Evolutionary conservation across 2,329 filamentous ascomycete species (phyloP).

Genomic region (Diaporthe caulivora): DNA sequence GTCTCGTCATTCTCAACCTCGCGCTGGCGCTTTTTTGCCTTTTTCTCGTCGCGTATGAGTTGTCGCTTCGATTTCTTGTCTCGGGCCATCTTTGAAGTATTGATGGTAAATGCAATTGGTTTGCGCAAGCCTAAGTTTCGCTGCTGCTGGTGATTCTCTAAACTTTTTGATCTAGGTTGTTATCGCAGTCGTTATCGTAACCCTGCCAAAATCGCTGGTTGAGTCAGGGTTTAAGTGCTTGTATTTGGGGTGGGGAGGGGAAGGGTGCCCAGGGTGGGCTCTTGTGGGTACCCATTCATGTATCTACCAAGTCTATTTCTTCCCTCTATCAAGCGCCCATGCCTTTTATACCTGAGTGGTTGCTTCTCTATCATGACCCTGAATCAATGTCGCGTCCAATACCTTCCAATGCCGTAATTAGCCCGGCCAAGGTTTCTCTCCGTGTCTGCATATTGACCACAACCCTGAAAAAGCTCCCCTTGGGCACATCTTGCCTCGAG

Average conservation of each 20-base stretch:
- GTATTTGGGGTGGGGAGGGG: background rate
- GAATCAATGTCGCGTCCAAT: slow-evolving; percentile 51
- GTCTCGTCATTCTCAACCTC: slow-evolving; percentile 46
- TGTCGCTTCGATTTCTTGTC: slow-evolving; percentile 53
- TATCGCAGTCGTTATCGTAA: slow-evolving; percentile 31
- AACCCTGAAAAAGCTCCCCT: slow-evolving; percentile 70
- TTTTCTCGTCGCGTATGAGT: slow-evolving; percentile 52
- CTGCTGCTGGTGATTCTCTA: background rate
- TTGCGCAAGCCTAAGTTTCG: background rate
- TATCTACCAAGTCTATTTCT: background rate
- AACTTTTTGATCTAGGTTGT: slow-evolving; percentile 29
- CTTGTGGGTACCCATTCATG: background rate
- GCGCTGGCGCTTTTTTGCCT: slow-evolving; percentile 49
- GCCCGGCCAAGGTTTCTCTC: slow-evolving; percentile 62
- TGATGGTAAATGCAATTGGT: background rate
- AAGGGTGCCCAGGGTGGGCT: no score
- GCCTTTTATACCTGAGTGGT: background rate
- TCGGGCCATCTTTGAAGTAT: slow-evolving; percentile 47
- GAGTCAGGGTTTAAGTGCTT: background rate
- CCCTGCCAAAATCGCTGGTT: background rate
- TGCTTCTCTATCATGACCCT: background rate
- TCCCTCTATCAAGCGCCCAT: background rate
- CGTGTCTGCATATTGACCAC: slow-evolving; percentile 70
- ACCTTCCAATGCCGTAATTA: slow-evolving; percentile 66
- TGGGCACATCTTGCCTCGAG: slow-evolving; percentile 44